Evolutionary conservation across 306 rosid genomes (phyloP).

Genomic region (Cucumis melo): DNA sequence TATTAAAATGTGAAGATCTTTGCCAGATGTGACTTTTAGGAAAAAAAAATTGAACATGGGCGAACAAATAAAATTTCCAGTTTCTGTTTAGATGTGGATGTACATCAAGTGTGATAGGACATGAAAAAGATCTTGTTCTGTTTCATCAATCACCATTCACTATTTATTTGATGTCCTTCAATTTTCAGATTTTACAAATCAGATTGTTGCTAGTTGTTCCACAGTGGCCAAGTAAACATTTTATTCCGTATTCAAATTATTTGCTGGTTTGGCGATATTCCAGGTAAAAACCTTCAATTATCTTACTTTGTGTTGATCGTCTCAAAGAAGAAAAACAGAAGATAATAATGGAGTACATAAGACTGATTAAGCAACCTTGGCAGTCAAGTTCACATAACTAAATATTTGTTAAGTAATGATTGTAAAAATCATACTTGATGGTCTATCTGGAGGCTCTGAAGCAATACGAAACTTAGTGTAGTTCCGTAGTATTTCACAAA

Average conservation of each 20-base stretch:
- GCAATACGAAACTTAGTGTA: conserved; percentile 50
- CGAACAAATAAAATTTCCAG: background rate
- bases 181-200: background rate
- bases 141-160: background rate
- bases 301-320: background rate
- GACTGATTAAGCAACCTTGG: background rate
- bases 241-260: background rate
- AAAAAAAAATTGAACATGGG: background rate
- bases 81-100: background rate
- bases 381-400: background rate
- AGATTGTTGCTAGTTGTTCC: background rate
- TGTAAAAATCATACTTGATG: conserved; percentile 51
- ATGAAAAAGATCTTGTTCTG: background rate
- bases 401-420: background rate
- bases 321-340: background rate
- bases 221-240: background rate
- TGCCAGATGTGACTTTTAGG: background rate
- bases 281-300: background rate
- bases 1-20: background rate
- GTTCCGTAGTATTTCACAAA: conserved; percentile 85
- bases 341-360: background rate
- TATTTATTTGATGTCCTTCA: background rate
- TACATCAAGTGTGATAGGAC: background rate
- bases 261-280: background rate
- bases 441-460: conserved; percentile 74